Evolutionary conservation across 1,284 basidiomycete species (phyloP).

Genomic region (Leccinum griseonigrum): DNA sequence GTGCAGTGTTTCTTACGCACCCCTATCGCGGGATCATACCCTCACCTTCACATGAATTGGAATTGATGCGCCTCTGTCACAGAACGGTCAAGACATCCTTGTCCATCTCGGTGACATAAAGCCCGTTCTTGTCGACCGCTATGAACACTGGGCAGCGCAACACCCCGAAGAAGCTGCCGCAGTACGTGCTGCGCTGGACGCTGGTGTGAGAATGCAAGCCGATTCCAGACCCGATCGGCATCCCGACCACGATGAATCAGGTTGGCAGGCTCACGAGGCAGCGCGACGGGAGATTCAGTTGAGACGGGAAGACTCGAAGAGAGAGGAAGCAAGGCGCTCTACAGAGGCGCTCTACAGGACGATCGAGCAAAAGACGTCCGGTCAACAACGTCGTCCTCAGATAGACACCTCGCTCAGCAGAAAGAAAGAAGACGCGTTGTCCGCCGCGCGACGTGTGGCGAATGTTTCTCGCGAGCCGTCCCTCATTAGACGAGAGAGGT

Average conservation of each 20-base stretch:
- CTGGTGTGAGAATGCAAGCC: slow-evolving; percentile 20
- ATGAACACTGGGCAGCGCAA: slow-evolving; percentile 45
- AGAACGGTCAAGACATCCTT: slow-evolving; percentile 73
- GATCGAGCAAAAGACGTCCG: slow-evolving; percentile 21
- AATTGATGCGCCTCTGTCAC: slow-evolving; percentile 25
- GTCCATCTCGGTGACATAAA: slow-evolving; percentile 50
- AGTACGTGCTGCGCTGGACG: slow-evolving; percentile 20
- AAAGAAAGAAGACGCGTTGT: slow-evolving; percentile 27
- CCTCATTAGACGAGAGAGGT: slow-evolving; percentile 26
- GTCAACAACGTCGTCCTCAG: slow-evolving; percentile 22
- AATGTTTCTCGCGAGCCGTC: slow-evolving; percentile 25
- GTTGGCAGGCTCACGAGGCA: slow-evolving; percentile 40
- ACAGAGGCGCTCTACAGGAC: slow-evolving; percentile 23
- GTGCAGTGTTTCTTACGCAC: background rate
- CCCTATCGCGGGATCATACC: background rate
- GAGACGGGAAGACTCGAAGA: slow-evolving; percentile 27
- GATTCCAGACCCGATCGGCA: slow-evolving; percentile 28
- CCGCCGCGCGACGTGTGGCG: slow-evolving; percentile 26
- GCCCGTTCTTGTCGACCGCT: slow-evolving; percentile 48
- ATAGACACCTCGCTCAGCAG: slow-evolving; percentile 26
- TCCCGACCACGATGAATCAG: slow-evolving; percentile 37
- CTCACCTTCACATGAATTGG: slow-evolving; percentile 2
- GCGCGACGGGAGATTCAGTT: slow-evolving; percentile 34
- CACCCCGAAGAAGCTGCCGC: slow-evolving; percentile 34
- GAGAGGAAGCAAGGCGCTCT: slow-evolving; percentile 19